Base-by-base conservation (phyloP, 805 yeast species). In the Kuraishia floccosa region DNA sequence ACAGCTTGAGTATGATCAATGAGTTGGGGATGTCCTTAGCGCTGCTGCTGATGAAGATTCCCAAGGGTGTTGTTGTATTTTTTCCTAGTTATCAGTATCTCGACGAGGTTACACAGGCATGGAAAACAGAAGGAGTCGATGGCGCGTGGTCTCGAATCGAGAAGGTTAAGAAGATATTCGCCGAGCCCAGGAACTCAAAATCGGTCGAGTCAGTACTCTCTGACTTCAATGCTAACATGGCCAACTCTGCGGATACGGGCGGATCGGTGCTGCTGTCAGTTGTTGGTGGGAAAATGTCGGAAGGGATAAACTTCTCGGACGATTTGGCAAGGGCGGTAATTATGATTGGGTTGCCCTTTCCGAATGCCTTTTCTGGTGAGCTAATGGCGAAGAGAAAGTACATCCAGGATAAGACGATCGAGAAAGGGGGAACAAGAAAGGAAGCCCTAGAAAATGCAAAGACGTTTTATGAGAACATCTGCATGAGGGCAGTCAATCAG, bases 401-500 rank as follows among this genome's bases (percentile, higher is more conserved):
- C 43, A 67, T 87, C 23, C 84, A 79, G 40, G 46, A 54, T 2
- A 57, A 56, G 24, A 63, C 73, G 1, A n/a, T 65, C 2, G 52
- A 47, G 14, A 49, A 49, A 4, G 84, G 85, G 0, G 68, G 67
- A 0, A 49, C 73, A 1, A 39, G 34, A 8, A 39, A 46, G 16
- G 60, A 60, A 17, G 82, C 87, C 0, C 47, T 47, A 21, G 53
- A 44, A 6, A 68, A 65, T 3, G 59, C 77, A 1, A 56, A 60
- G 17, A 68, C 66, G 20, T 84, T 72, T 43, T 79, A 82, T 43
- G 94, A 86, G 41, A 84, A 82, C 43, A 58, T 84, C 5, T 86
- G 95, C 46, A 80, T 89, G 91, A 72, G 86, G 31, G 81, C 94
- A 0, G 85, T 87, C 1, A 87, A 87, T 47, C 97, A 87, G 51